Evolutionary conservation across 306 rosid species (phyloP).

Genomic region (Inga laurina): DNA sequence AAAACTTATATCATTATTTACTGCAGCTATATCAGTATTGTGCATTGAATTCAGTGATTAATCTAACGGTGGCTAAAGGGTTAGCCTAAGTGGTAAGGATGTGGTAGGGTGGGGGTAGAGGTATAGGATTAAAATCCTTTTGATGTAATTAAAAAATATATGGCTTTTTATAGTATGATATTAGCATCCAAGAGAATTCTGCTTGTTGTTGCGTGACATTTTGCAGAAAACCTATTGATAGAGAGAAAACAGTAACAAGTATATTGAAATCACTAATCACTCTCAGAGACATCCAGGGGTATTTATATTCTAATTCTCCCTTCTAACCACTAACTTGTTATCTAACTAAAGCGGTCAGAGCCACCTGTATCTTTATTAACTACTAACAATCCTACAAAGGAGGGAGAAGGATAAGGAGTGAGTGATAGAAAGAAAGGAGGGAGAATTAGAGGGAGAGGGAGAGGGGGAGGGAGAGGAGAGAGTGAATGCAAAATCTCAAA

Average conservation of each 20-base stretch:
- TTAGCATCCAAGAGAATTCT: neutral
- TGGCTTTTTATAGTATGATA: neutral
- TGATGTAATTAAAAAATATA: neutral
- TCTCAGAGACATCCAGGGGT: too few relatives aligned
- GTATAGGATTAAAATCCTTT: neutral
- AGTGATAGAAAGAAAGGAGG: neutral
- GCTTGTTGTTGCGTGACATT: constrained; percentile 3
- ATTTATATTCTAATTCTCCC: too few relatives aligned
- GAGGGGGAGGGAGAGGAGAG: neutral
- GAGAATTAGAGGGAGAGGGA: neutral
- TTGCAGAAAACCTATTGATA: neutral
- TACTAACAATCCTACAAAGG: neutral
- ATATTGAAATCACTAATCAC: too few relatives aligned
- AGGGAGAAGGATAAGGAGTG: neutral
- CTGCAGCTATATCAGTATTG: neutral
- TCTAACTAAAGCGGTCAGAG: too few relatives aligned
- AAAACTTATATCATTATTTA: constrained; percentile 1
- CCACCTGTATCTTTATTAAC: too few relatives aligned
- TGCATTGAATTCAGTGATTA: neutral
- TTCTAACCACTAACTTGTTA: too few relatives aligned
- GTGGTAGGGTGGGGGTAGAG: neutral
- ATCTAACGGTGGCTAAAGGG: neutral
- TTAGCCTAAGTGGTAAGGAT: neutral
- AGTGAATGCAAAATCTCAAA: neutral
- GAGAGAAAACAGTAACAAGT: too few relatives aligned